Evolutionary conservation across 2,329 filamentous ascomycete genomes (phyloP).

Genomic region (Colletotrichum tropicale): DNA sequence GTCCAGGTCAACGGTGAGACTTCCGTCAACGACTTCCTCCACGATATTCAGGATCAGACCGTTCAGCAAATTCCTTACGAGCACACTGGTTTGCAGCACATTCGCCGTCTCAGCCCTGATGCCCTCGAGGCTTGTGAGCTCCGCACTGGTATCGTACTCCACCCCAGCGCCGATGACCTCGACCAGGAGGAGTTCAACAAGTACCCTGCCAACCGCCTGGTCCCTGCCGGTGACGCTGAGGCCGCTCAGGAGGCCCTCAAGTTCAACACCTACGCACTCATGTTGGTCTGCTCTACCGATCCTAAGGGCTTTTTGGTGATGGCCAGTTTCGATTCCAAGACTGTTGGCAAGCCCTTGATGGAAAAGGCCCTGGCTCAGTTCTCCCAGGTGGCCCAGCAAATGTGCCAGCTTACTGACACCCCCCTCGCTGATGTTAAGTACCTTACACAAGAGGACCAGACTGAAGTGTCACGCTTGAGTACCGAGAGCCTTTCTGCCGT

Average conservation of each 20-base stretch:
- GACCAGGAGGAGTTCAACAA: slow-evolving; percentile 32
- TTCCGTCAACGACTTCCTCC: slow-evolving; percentile 55
- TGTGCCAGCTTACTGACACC: slow-evolving; percentile 44
- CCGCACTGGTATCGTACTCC: slow-evolving; percentile 59
- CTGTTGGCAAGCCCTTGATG: slow-evolving; percentile 56
- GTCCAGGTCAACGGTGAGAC: slow-evolving; percentile 46
- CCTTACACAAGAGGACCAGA: slow-evolving; percentile 37
- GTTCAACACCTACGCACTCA: slow-evolving; percentile 65
- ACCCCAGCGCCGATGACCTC: slow-evolving; percentile 42
- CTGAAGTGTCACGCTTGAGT: slow-evolving; percentile 34
- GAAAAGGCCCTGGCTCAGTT: slow-evolving; percentile 58
- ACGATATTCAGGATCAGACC: slow-evolving; percentile 59
- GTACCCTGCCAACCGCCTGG: slow-evolving; percentile 53
- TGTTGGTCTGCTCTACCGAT: slow-evolving; percentile 68
- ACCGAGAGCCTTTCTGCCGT: slow-evolving; percentile 24
- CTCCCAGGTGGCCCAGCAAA: slow-evolving; percentile 50
- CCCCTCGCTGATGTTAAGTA: slow-evolving; percentile 37
- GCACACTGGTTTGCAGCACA: slow-evolving; percentile 66
- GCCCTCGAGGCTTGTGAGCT: slow-evolving; percentile 61
- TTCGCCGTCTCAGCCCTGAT: slow-evolving; percentile 60
- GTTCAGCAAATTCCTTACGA: slow-evolving; percentile 66
- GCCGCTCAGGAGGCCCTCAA: slow-evolving; percentile 64
- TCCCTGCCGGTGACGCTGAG: slow-evolving; percentile 60
- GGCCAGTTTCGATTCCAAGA: slow-evolving; percentile 69
- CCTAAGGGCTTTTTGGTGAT: slow-evolving; percentile 61